These are phyloP conservation scores for Multifurca ochricompacta DNA, from an alignment of 768 basidiomycete genomes.

Conservation along the genomic window DNA sequence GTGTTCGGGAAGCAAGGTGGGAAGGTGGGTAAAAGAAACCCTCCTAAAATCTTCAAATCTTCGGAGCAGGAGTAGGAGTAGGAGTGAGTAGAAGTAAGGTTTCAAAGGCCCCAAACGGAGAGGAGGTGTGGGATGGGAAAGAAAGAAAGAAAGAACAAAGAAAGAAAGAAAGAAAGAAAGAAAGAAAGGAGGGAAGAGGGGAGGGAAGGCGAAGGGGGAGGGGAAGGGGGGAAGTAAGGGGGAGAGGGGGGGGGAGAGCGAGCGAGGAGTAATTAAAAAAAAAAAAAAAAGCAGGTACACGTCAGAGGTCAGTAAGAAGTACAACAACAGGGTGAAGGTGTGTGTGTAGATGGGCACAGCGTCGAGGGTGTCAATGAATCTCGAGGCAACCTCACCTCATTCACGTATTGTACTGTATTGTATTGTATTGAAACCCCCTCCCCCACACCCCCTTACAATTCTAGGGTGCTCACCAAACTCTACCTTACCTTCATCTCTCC, in stretches of 20 bases:
- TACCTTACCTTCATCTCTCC: background rate
- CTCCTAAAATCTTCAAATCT: constrained; percentile 5
- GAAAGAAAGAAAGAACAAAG: background rate
- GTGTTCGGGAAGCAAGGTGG: background rate
- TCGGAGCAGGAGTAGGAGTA: constrained; percentile 6
- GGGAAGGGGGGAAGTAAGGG: too few relatives aligned
- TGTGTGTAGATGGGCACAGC: constrained; percentile 3
- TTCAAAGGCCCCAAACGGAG: background rate
- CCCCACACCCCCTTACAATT: background rate
- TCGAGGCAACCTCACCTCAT: constrained; percentile 9
- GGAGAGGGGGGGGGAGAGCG: too few relatives aligned
- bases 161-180: background rate
- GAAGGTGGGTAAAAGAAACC: constrained; percentile 1
- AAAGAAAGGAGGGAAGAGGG: background rate
- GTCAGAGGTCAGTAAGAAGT: too few relatives aligned
- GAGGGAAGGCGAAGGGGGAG: background rate
- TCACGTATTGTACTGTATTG: too few relatives aligned
- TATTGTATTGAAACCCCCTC: too few relatives aligned
- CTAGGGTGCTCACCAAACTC: background rate
- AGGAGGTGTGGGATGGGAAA: background rate
- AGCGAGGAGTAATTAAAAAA: too few relatives aligned
- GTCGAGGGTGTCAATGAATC: constrained; percentile 10
- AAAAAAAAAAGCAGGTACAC: too few relatives aligned
- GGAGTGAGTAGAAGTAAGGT: background rate
- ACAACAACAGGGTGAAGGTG: too few relatives aligned